Evolutionary conservation across 441 rosid species (phyloP).

Genomic region (Pelargonium myrrhifolium): DNA sequence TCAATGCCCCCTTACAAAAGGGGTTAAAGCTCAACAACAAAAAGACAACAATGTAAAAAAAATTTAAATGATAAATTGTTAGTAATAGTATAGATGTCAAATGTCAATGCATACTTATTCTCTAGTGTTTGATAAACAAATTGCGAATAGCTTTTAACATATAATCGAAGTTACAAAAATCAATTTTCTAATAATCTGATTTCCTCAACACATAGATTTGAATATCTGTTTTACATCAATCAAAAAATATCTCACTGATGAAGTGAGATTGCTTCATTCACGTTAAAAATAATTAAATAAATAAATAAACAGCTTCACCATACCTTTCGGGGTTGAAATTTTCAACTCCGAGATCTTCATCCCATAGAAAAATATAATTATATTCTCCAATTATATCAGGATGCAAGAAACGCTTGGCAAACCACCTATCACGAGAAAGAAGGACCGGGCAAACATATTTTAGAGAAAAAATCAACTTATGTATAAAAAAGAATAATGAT

Average conservation of each 20-base stretch:
- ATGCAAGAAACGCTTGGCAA: conserved; percentile 75
- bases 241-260: too few relatives aligned
- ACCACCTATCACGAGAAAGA: conserved; percentile 45
- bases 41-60: too few relatives aligned
- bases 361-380: conserved; percentile 60
- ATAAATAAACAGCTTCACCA: conserved; percentile 7
- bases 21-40: too few relatives aligned
- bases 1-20: too few relatives aligned
- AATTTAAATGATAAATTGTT: too few relatives aligned
- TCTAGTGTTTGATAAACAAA: neutral
- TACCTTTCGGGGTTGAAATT: conserved; percentile 49
- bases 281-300: too few relatives aligned
- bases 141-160: neutral
- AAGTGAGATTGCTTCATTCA: too few relatives aligned
- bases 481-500: neutral
- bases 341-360: conserved; percentile 71
- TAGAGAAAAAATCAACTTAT: conserved; percentile 1
- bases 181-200: too few relatives aligned
- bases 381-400: conserved; percentile 61
- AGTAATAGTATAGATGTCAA: too few relatives aligned
- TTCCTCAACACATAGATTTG: too few relatives aligned
- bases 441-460: conserved; percentile 5
- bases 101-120: too few relatives aligned
- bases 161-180: neutral
- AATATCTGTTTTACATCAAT: too few relatives aligned